phyloP scores from a whole-genome alignment of 2,329 filamentous ascomycete species.

The Ophiognomonia clavigignenti-juglandacearum region DNA sequence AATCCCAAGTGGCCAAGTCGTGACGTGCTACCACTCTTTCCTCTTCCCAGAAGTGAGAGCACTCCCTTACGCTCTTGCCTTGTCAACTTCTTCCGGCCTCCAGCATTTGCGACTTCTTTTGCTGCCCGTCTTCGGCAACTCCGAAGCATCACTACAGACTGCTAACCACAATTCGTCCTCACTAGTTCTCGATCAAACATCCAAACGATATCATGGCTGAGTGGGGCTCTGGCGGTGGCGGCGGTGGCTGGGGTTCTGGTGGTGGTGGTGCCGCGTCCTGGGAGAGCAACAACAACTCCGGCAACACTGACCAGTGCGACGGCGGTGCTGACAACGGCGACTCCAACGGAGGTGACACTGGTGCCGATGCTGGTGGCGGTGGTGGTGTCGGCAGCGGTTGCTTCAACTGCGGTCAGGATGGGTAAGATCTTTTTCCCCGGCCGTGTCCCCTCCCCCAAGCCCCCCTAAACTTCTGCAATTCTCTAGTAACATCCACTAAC shows the following conservation, averaged over 20 bases:
- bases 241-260: neutral
- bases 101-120: too few species aligned
- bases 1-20: neutral
- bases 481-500: constrained; percentile 8
- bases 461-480: neutral
- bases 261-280: neutral
- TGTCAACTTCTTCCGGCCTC: too few species aligned
- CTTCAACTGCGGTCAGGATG: constrained; percentile 55
- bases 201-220: constrained; percentile 6
- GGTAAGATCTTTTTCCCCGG: constrained; percentile 27
- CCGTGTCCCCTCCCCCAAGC: too few species aligned
- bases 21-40: neutral
- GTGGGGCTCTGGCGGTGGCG: neutral
- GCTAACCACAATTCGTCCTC: neutral
- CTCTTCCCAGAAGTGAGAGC: too few species aligned
- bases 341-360: neutral
- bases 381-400: constrained; percentile 39
- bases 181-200: neutral
- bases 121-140: too few species aligned
- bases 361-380: constrained; percentile 15
- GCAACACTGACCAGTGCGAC: neutral
- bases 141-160: too few species aligned
- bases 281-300: neutral
- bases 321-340: neutral
- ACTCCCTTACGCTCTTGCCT: too few species aligned